These are phyloP conservation scores for Alternaria longipes DNA, from an alignment of 2,329 filamentous ascomycete species.

Conservation along the genomic window DNA sequence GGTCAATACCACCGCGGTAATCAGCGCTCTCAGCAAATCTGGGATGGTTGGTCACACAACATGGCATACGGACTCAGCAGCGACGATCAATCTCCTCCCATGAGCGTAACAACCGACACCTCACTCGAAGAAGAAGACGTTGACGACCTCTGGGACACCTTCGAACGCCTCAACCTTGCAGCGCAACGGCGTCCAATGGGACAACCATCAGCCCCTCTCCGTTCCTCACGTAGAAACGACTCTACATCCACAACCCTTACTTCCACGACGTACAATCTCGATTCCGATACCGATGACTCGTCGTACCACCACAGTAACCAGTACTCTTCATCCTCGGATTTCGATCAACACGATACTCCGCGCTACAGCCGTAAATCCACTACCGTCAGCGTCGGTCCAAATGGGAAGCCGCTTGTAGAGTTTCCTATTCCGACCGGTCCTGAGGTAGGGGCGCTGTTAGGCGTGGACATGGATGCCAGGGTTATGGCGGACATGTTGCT, in stretches of 20 bases:
- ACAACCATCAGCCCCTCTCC: constrained; percentile 18
- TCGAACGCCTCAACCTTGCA: constrained; percentile 34
- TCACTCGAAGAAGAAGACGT: constrained; percentile 48
- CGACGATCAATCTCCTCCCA: constrained; percentile 45
- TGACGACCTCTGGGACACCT: constrained; percentile 48
- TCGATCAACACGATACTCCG: constrained; percentile 22
- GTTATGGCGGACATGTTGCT: constrained; percentile 40
- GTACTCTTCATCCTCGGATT: constrained; percentile 31
- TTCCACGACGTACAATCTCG: constrained; percentile 5
- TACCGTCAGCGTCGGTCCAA: constrained; percentile 40
- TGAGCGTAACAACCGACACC: constrained; percentile 43
- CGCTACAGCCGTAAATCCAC: constrained; percentile 27
- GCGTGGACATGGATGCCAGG: constrained; percentile 26
- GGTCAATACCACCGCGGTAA: constrained; percentile 32
- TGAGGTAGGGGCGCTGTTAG: constrained; percentile 38
- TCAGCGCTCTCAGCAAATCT: constrained; percentile 43
- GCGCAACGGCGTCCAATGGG: constrained; percentile 22
- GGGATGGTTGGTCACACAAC: constrained; percentile 48
- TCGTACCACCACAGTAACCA: constrained; percentile 26
- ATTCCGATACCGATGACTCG: constrained; percentile 23
- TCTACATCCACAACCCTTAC: constrained; percentile 26
- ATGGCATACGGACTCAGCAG: constrained; percentile 41
- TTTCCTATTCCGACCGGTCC: constrained; percentile 46
- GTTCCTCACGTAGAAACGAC: constrained; percentile 28
- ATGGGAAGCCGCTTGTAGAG: constrained; percentile 45